Evolutionary conservation across 2,329 filamentous ascomycete genomes (phyloP).

Genomic region (Fusarium cyanostomum): DNA sequence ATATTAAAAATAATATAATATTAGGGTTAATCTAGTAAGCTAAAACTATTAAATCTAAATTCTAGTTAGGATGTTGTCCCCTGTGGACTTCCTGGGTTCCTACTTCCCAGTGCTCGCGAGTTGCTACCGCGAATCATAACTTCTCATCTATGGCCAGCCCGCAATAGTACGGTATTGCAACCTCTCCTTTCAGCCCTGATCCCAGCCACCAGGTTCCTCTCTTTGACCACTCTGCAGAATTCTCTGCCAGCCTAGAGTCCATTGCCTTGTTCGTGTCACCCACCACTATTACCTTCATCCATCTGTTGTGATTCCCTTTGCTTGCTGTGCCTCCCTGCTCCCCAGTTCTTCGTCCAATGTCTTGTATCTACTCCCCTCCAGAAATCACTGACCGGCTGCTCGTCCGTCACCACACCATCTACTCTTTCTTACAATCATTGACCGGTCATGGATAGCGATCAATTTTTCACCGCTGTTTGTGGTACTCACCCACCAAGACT

Average conservation of each 20-base stretch:
- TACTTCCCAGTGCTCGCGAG: slow-evolving; percentile 10
- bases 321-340: slow-evolving; percentile 30
- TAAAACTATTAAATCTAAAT: too few species aligned
- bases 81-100: background rate
- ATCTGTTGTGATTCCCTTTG: slow-evolving; percentile 11
- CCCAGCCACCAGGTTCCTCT: slow-evolving; percentile 28
- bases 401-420: slow-evolving; percentile 21
- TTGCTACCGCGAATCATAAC: slow-evolving; percentile 18
- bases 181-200: slow-evolving; percentile 33
- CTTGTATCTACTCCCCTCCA: slow-evolving; percentile 39
- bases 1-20: too few species aligned
- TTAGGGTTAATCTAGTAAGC: too few species aligned
- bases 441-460: slow-evolving; percentile 23
- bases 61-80: background rate
- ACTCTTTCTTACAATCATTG: slow-evolving; percentile 7
- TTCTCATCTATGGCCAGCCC: slow-evolving; percentile 20
- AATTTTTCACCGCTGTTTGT: slow-evolving; percentile 41
- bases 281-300: slow-evolving; percentile 7
- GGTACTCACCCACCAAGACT: slow-evolving; percentile 9
- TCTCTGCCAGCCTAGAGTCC: slow-evolving; percentile 8
- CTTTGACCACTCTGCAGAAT: slow-evolving; percentile 21
- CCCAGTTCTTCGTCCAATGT: slow-evolving; percentile 35
- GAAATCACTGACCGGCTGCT: slow-evolving; percentile 35
- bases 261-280: slow-evolving; percentile 14
- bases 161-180: slow-evolving; percentile 30